These are phyloP conservation scores for Aspergillus clavatus DNA, from an alignment of 2,329 filamentous ascomycete genomes.

Conservation along the genomic window DNA sequence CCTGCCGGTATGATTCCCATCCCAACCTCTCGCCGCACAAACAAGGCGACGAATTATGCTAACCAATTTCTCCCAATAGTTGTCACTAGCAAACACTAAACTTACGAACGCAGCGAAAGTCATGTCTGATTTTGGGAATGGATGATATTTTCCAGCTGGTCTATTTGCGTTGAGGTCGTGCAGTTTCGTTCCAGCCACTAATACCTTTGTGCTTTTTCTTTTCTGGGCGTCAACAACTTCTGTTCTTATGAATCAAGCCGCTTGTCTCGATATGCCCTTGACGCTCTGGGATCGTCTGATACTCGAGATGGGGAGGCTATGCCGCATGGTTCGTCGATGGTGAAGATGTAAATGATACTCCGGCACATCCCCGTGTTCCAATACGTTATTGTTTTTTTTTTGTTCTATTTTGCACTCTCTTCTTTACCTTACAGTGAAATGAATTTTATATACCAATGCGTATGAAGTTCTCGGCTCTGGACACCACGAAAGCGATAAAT, in stretches of 20 bases:
- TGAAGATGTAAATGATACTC: constrained; percentile 44
- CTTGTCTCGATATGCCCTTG: constrained; percentile 24
- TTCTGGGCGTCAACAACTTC: constrained; percentile 31
- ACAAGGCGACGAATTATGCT: constrained; percentile 9
- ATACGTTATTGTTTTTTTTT: constrained; percentile 24
- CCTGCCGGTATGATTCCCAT: constrained; percentile 67
- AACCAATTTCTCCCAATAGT: constrained; percentile 28
- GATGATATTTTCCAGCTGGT: constrained; percentile 31
- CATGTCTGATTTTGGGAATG: constrained; percentile 29
- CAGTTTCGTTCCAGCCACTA: constrained; percentile 32
- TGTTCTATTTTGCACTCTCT: constrained; percentile 7
- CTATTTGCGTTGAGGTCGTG: constrained; percentile 28
- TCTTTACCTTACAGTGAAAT: constrained; percentile 6
- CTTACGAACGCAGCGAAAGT: constrained; percentile 21
- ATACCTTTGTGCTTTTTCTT: constrained; percentile 33
- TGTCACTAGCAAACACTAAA: constrained; percentile 43
- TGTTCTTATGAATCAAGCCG: constrained; percentile 26
- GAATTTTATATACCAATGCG: not conserved
- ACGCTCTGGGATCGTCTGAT: constrained; percentile 26
- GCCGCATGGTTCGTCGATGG: constrained; percentile 24
- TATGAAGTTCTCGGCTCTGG: constrained; percentile 12
- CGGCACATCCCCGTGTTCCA: constrained; percentile 33
- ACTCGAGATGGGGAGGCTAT: constrained; percentile 22
- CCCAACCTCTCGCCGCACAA: constrained; percentile 1
- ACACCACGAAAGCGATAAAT: not conserved